Base-by-base conservation (phyloP, 192 early-diverging fungal genomes). In the Coemansia aciculifera region DNA sequence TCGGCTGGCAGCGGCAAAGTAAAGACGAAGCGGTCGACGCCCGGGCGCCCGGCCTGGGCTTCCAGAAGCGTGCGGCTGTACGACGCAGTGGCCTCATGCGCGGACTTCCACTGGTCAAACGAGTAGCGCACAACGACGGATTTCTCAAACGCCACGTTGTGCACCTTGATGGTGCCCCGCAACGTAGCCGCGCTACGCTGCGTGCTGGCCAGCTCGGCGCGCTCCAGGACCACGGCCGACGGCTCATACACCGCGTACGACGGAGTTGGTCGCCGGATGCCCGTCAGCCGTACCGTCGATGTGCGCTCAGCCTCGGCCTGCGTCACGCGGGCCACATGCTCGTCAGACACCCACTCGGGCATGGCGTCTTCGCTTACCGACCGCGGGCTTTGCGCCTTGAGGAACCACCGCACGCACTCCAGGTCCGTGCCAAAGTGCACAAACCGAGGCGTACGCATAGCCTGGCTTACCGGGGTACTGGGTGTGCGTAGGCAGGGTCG, bases 71-170 rank as follows among this genome's bases (percentile, higher is more conserved):
- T 83, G 72, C 89, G 89, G 32, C 59, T 71, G 69, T 83, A 98
- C 12, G 63, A 63, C 15, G 93, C 96, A 3, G 29, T 34, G 6
- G 85, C 71, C 73, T 98, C 93, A 31, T 85, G 72, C 23, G 77
- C 85, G 0, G 92, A 85, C 51, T 84, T 83, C 96, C 96, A 98
- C 57, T 83, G 85, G 83, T 96, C 90, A 38, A 86, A 85, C 12
- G 96, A 91, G 77, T 92, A 92, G 10, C 94, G 85, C 63, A 95
- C 87, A n/a, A 69, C 65, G 23, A 98, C 92, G 1, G 66, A 27
- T 77, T 98, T 98, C 51, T 92, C 84, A 74, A 90, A 98, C 2
- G 90, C 93, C 19, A 96, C 68, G 78, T 98, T 98, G 57, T 89
- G 87, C 7, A 95, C 92, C 60, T 91, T 80, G 42, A 95, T 73